A percentile compares a stretch with the other conserved stretches of the same genome.
Evolutionary conservation across 2,329 filamentous ascomycete genomes (phyloP).

Genomic region (Lachnellula subtilissima): DNA sequence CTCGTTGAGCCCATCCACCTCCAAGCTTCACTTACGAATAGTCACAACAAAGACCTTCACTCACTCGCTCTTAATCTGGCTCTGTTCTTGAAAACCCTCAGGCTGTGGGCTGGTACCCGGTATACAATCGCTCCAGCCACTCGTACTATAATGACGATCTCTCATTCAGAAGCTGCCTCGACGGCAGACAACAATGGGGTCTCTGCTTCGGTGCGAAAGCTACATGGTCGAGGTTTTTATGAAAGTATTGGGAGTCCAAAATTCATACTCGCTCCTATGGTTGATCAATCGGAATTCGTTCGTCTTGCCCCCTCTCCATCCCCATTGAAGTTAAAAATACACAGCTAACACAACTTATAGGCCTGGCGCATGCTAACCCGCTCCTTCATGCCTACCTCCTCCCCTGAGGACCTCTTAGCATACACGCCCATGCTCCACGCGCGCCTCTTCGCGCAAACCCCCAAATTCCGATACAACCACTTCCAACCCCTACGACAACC

Average conservation of each 20-base stretch:
- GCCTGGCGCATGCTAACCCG: constrained; percentile 96
- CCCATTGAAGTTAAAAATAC: not conserved
- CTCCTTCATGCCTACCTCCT: constrained; percentile 72
- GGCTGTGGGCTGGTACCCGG: constrained; percentile 31
- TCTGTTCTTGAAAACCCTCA: constrained; percentile 7
- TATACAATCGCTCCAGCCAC: constrained; percentile 7
- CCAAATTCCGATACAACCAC: constrained; percentile 71
- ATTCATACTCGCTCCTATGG: constrained; percentile 91
- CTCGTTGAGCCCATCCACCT: not conserved
- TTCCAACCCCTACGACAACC: constrained; percentile 58
- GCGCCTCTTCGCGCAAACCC: constrained; percentile 73
- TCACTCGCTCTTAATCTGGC: constrained; percentile 19
- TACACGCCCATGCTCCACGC: constrained; percentile 98
- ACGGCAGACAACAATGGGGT: constrained; percentile 9
- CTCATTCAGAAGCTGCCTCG: constrained; percentile 7
- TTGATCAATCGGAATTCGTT: constrained; percentile 97
- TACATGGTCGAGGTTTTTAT: constrained; percentile 86
- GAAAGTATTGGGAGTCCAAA: constrained; percentile 91
- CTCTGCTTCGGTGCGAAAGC: constrained; percentile 43
- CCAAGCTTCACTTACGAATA: not conserved
- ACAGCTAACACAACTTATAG: constrained; percentile 41
- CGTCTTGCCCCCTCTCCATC: constrained; percentile 32
- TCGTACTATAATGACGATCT: constrained; percentile 18
- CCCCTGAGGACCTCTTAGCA: constrained; percentile 65
- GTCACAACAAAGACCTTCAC: not conserved